Percentiles rank a stretch among this genome's conserved stretches.
These are phyloP conservation scores for Phyllosticta ampelicida DNA, from an alignment of 2,329 filamentous ascomycete genomes.

Conservation along the genomic window DNA sequence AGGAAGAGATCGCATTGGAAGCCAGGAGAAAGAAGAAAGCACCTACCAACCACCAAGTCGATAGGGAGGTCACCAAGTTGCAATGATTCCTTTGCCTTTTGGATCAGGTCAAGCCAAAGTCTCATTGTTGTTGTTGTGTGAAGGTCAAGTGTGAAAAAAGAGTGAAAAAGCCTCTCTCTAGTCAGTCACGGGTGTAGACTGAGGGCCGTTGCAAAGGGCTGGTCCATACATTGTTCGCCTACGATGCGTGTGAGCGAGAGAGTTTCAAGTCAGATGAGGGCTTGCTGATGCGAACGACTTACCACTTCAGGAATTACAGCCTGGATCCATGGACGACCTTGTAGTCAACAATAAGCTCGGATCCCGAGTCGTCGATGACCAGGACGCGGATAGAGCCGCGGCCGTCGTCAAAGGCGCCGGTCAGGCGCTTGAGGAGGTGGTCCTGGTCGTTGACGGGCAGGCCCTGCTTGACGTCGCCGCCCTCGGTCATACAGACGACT, in stretches of 20 bases:
- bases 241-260: background rate
- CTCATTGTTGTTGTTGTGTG: too few relatives aligned
- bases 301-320: conserved; percentile 36
- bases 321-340: conserved; percentile 84
- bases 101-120: too few relatives aligned
- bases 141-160: too few relatives aligned
- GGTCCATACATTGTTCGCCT: background rate
- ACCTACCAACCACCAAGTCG: too few relatives aligned
- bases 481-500: conserved; percentile 97
- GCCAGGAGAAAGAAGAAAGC: too few relatives aligned
- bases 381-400: conserved; percentile 90
- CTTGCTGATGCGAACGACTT: conserved; percentile 9
- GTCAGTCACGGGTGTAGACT: too few relatives aligned
- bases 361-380: conserved; percentile 85
- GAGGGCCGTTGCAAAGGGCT: background rate
- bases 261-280: background rate
- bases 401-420: conserved; percentile 77
- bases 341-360: conserved; percentile 96
- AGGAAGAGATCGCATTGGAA: too few relatives aligned
- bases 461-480: conserved; percentile 93
- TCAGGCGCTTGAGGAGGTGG: conserved; percentile 70
- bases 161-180: too few relatives aligned
- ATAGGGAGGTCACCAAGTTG: too few relatives aligned
- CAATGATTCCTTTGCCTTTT: too few relatives aligned
- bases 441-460: conserved; percentile 93